Base-by-base conservation (phyloP, 441 rosid species). In the Breynia disticha region DNA sequence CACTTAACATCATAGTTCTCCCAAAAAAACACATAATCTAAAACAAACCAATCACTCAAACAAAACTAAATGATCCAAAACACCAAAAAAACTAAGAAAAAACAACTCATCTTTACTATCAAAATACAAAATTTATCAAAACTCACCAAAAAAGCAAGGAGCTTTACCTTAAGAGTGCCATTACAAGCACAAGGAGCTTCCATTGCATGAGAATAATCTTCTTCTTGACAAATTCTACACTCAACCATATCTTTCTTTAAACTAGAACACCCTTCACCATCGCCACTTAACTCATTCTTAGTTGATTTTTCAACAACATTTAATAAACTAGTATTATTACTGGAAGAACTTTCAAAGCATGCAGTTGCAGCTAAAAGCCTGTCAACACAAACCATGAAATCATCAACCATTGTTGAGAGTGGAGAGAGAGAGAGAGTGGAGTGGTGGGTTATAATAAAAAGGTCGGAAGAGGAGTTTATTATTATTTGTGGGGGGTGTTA, bases 141-240 rank as follows among this genome's bases (percentile, higher is more conserved):
- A 11, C 8, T n/a, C 44, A 58, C 50, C 50, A 54, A 42, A 38
- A 54, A 48, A 59, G 56, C 18, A 17, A 39, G 47, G 61, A n/a
- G n/a, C n/a, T n/a, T 1, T 13, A 81, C 84, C 88, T 82, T 82
- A 56, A 82, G 81, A 54, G 81, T 77, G 67, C 88, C 88, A 64
- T 65, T 75, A 17, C 88, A 82, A 56, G 82, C 77, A 61, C 84
- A 82, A 47, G 88, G 88, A 72, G 76, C 68, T 54, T 82, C 88
- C 84, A 79, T 64, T n/a, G 65, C 62, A 22, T 19, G 60, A 4
- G 62, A 61, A 5, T 82, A 69, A 51, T 71, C 84, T 52, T 79
- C 88, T 61, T 82, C 84, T 55, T 82, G 88, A 55, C 88, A 82
- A 61, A 82, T 82, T 62, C 88, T 73, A 46, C 88, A 82, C 72